Percentiles rank a stretch among this genome's conserved stretches.
These are phyloP conservation scores for Paratinospora sagittata DNA, from an alignment of 164 flowering plant genomes.

Conservation along the genomic window DNA sequence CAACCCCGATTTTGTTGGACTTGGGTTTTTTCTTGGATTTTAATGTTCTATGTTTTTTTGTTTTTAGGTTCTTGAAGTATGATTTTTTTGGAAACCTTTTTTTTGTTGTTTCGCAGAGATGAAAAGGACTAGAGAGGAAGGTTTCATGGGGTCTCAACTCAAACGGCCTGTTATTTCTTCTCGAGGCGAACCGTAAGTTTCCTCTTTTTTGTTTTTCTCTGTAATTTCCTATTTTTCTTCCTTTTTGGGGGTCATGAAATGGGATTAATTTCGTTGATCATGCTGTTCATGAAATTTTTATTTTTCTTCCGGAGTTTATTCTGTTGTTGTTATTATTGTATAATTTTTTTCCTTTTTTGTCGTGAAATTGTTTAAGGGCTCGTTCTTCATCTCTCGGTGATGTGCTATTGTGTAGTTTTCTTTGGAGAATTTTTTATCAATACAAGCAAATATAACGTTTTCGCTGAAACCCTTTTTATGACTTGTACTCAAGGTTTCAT, in stretches of 20 bases:
- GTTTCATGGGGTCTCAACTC: constrained; percentile 43
- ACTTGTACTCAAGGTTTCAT: too few species aligned
- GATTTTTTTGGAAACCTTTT: neutral
- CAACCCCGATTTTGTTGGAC: too few species aligned
- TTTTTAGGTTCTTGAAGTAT: neutral
- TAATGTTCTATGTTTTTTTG: neutral
- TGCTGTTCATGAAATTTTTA: constrained; percentile 51
- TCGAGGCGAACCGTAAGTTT: constrained; percentile 58
- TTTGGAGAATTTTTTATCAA: neutral
- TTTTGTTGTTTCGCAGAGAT: constrained; percentile 29
- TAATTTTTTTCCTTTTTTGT: neutral
- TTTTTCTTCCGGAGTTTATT: constrained; percentile 2
- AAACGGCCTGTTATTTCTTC: constrained; percentile 51
- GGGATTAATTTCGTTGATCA: constrained; percentile 47
- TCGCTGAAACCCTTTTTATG: too few species aligned
- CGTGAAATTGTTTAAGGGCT: neutral
- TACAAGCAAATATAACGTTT: neutral
- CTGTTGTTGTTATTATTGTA: neutral
- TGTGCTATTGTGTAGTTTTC: too few species aligned
- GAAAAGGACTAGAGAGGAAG: constrained; percentile 81
- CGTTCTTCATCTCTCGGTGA: neutral
- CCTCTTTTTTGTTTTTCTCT: constrained; percentile 40
- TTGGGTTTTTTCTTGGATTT: too few species aligned
- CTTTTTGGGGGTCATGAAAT: constrained; percentile 14
- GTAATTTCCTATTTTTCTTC: too few species aligned